Evolutionary conservation across 192 early-diverging fungal species (phyloP).

Genomic region (Gryganskiella cystojenkinii): DNA sequence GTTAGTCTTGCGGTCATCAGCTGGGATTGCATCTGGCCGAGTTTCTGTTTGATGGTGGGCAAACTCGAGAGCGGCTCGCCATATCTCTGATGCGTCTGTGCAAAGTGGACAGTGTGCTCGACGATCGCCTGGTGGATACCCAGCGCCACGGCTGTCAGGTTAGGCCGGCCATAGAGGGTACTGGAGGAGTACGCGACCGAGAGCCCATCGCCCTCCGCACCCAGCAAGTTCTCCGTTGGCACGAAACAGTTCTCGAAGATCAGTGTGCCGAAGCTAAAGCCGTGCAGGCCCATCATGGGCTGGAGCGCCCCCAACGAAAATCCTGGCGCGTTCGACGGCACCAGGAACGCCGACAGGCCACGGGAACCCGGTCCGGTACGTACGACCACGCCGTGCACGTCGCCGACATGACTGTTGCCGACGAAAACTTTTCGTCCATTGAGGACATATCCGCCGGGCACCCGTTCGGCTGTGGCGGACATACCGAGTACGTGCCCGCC

Average conservation of each 20-base stretch:
- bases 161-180: constrained; percentile 2
- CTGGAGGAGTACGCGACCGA: constrained; percentile 5
- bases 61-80: background rate
- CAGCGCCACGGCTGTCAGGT: constrained; percentile 4
- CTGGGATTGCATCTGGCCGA: constrained; percentile 8
- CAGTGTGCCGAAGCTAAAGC: constrained; percentile 1
- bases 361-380: constrained; percentile 2
- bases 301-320: background rate
- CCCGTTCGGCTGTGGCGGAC: constrained; percentile 4
- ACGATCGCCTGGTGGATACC: constrained; percentile 10
- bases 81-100: constrained; percentile 2
- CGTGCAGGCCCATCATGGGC: background rate
- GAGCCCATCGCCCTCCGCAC: constrained; percentile 2
- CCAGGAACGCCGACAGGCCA: constrained; percentile 2
- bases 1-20: constrained; percentile 7
- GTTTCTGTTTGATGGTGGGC: constrained; percentile 7
- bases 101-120: background rate
- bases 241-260: constrained; percentile 5
- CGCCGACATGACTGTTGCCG: constrained; percentile 10
- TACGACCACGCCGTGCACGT: constrained; percentile 3
- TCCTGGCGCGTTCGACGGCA: background rate
- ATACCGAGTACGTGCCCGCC: constrained; percentile 7
- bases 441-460: constrained; percentile 3
- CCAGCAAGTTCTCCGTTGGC: background rate
- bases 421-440: constrained; percentile 4